Evolutionary conservation across 2,329 filamentous ascomycete genomes (phyloP).

Genomic region (Beauveria australis): DNA sequence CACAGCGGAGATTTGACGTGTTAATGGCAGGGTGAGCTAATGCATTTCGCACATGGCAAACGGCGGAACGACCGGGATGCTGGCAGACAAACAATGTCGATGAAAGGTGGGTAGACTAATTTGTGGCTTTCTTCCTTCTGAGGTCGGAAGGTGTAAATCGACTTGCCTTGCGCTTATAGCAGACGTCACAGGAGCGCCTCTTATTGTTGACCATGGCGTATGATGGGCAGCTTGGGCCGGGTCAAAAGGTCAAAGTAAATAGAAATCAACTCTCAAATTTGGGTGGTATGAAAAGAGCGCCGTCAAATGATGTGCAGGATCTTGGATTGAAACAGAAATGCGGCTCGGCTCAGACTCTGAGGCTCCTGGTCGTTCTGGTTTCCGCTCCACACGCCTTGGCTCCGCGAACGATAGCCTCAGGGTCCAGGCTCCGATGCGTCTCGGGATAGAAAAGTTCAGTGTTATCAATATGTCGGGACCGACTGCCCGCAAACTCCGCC

Average conservation of each 20-base stretch:
- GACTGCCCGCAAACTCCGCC: neutral
- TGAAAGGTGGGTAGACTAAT: neutral
- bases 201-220: constrained; percentile 5
- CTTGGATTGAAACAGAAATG: neutral
- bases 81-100: neutral
- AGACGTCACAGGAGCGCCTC: constrained; percentile 37
- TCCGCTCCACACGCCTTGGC: neutral
- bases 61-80: neutral
- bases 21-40: constrained; percentile 4
- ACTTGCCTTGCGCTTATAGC: constrained; percentile 39
- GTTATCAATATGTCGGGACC: neutral
- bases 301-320: neutral
- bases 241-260: too few species aligned
- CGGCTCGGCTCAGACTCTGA: neutral
- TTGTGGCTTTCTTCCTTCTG: neutral
- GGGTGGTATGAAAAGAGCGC: neutral
- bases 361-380: neutral
- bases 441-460: neutral
- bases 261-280: neutral
- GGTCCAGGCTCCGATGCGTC: neutral
- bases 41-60: neutral
- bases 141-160: neutral
- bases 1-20: constrained; percentile 7
- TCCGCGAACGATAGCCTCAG: neutral
- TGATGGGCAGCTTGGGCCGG: neutral